Conservation (phyloP, 2,329 filamentous ascomycete genomes). For the Penicillium digitatum region DNA sequence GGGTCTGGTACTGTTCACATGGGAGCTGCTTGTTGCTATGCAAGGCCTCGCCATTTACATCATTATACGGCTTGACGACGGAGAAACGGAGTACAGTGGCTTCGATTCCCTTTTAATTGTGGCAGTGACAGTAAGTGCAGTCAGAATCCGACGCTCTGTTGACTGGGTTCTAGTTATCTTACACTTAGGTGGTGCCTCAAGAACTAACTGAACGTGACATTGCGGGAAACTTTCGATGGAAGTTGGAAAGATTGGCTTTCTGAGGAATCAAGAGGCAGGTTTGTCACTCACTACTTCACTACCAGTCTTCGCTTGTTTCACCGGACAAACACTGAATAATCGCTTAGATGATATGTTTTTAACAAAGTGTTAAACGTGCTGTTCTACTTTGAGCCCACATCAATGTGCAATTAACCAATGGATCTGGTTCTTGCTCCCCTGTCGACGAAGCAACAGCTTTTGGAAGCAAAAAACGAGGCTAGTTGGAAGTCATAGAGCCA, state of each 20-base stretch:
- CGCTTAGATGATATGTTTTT: neutral
- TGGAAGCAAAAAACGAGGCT: neutral
- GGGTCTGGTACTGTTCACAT: no score
- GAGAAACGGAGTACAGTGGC: no score
- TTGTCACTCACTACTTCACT: neutral
- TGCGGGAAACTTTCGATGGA: neutral
- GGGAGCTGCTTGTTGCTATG: no score
- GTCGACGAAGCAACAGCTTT: neutral
- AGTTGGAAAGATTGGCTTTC: neutral
- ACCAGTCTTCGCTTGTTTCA: neutral
- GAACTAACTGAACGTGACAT: neutral
- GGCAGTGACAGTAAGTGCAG: no score
- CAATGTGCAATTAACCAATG: neutral
- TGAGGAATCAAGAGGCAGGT: neutral
- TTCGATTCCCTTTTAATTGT: no score
- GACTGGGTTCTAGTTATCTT: no score
- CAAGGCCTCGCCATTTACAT: no score
- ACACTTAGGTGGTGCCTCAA: no score
- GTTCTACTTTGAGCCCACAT: neutral
- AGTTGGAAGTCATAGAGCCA: neutral
- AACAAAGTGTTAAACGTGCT: neutral
- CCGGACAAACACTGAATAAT: neutral
- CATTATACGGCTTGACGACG: no score
- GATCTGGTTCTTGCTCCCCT: neutral
- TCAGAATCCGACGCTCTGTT: rapidly evolving